Evolutionary conservation across 345 rosid species (phyloP), one percentile per base, ranked within the genome.

Genomic region (Noccaea caerulescens): DNA sequence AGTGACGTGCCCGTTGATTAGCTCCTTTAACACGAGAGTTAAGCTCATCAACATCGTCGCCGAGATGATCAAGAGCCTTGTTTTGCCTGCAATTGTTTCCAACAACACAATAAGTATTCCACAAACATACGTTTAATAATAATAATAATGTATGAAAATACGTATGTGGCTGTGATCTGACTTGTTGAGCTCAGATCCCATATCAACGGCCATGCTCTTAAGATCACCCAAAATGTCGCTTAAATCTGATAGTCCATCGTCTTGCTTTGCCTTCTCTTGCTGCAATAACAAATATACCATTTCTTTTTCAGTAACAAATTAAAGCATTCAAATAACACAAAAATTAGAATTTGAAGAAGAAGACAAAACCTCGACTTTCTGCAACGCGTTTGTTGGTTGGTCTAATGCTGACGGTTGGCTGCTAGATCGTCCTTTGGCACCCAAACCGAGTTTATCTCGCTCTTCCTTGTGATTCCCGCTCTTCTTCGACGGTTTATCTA

Each of bases 151-250:
- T 10, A 54, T 9, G 37, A 69, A 62, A 3, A 30, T 54, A 23
- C 8, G 32, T 61, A 20, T 16, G 57, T 47, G 63, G 56, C 49
- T 41, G 71, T 64, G 10, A 41, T 66, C 74, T 47, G 38, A 91
- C 99, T 84, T 88, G 58, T 89, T 84, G 57, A 94, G 81, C 76
- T 94, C 99, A 18, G 81, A 42, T 76, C 98, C 97, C 99, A 94
- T 94, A 71, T 89, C 98, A 32, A 82, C 69, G 25, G 99, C 99
- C 99, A 94, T 94, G 58, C 76, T 82, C 83, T 92, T 94, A 64
- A 94, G 80, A 59, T 94, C 97, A 38, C 99, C 98, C 82, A 91
- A 56, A 30, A 89, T 80, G 57, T 87, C 74, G 52, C 97, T 87
- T 51, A 89, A 78, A 80, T 94, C 98, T 0, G 88, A 82, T 41